Base-by-base conservation (phyloP, 306 rosid species). In the Begonia loranthoides region DNA sequence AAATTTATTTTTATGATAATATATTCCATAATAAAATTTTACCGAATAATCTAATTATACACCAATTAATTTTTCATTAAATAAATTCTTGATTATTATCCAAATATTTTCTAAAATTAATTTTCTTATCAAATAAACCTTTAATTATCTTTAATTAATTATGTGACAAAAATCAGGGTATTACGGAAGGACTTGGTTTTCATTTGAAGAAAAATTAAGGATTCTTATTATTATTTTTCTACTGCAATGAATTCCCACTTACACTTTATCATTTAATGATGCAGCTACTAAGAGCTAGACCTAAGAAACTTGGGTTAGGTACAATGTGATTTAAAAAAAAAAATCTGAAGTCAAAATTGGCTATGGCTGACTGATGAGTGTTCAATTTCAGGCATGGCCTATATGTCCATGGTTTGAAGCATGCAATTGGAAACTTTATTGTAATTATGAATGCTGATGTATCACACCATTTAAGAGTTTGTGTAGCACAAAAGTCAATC, bases 381-480 rank as follows among this genome's bases (percentile, higher is more conserved):
- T 56, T 59, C 28, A 15, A 69, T 71, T 76, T 67, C 79, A 90
- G 97, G 97, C 67, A 85, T 94, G 67, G 97, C 94, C 64, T n/a
- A n/a, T 90, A 85, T 49, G 64, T 76, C 70, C 95, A 90, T 76
- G 95, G 95, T 47, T 68, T 90, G 74, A 82, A 85, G 78, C 92
- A 85, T 80, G 97, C 93, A 45, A 72, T 92, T 58, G 95, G 97
- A 19, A 74, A 90, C 76, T 90, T 85, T 74, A 83, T 85, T 60
- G 87, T 85, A 51, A 90, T 90, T 70, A 82, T 85, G 95, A 94
- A 90, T 72, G 97, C 94, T 49, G 94, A 90, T 76, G 75, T 90
- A 51, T 82, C 97, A 3, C 95, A 90, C 56, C 97, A 82, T 64
- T 95, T 82, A 70, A 78, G 92, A 66, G 19, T 55, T 51, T 36